A percentile compares a stretch with the other conserved stretches of the same genome.
Conservation (phyloP, 257 asterid genomes). For the Nicotiana tomentosiformis region DNA sequence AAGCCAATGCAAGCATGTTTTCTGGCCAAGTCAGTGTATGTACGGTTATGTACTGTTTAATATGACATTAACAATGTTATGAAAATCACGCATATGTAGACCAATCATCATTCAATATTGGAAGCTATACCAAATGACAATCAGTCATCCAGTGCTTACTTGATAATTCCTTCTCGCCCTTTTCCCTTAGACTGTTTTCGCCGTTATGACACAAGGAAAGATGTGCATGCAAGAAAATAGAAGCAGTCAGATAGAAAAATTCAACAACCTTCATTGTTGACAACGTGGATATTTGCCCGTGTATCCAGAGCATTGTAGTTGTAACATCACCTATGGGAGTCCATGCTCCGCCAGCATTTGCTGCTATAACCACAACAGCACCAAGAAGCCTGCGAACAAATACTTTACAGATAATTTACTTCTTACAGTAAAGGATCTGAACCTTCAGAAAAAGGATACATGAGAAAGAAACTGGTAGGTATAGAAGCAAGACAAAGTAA, state of each 20-base stretch:
- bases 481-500: background rate
- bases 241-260: constrained; percentile 5
- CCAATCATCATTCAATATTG: background rate
- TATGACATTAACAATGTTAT: background rate
- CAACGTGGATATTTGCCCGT: constrained; percentile 91
- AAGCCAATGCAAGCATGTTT: constrained; percentile 2
- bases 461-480: background rate
- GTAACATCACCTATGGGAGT: constrained; percentile 99
- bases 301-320: constrained; percentile 98
- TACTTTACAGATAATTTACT: constrained; percentile 7
- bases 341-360: constrained; percentile 99
- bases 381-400: constrained; percentile 74
- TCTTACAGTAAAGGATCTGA: background rate
- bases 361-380: constrained; percentile 92
- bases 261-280: constrained; percentile 82
- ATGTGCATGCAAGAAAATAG: background rate
- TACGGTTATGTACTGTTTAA: background rate
- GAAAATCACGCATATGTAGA: background rate
- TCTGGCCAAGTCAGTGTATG: background rate
- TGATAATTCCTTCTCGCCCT: background rate
- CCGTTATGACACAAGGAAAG: background rate
- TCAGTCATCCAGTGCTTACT: background rate
- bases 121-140: background rate
- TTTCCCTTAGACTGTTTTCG: background rate
- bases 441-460: background rate